Base-by-base conservation (phyloP, 164 flowering plant genomes). In the Vitis labrusca region DNA sequence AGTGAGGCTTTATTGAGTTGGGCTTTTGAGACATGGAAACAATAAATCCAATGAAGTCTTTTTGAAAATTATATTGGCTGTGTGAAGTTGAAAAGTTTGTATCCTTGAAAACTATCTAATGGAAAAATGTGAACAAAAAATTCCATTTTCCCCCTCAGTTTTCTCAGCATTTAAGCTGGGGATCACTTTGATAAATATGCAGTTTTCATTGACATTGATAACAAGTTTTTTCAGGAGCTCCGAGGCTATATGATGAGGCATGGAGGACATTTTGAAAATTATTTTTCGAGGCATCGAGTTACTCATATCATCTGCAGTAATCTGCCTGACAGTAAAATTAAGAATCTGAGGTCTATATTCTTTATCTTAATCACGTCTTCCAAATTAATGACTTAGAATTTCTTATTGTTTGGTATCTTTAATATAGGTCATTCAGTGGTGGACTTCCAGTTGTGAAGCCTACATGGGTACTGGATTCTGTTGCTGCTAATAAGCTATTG, bases 391-490 rank as follows among this genome's bases (percentile, higher is more conserved):
- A 48, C 44, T 50, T 63, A 9, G 27, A 47, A 53, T 60, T 54
- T 14, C 9, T 58, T 59, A 23, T 16, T 70, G 49, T 59, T 62
- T 70, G 30, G 57, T 60, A 64, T 59, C 55, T 66, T 56, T 37
- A 23, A 51, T 76, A 27, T 77, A 95, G 99, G 77, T 84, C 97
- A 7, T 95, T 91, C 76, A 93, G 98, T 61, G 73, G 90, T 64
- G 98, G 99, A 60, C 91, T 95, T 27, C 97, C 99, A 12, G 92
- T 95, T 10, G 97, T 95, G 72, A 90, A 93, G 78, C 97, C 98
- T 9, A 60, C 80, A 14, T 95, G 98, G 99, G 75, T 95, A 59
- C 56, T 89, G 76, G 98, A 93, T 73, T 95, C 84, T 59, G 81
- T 91, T 64, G 86, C 87, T 70, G 93, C 99, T 50, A 85, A 88